These are phyloP conservation scores for Teunomyces panamensis DNA, from an alignment of 805 yeast genomes.

Conservation along the genomic window DNA sequence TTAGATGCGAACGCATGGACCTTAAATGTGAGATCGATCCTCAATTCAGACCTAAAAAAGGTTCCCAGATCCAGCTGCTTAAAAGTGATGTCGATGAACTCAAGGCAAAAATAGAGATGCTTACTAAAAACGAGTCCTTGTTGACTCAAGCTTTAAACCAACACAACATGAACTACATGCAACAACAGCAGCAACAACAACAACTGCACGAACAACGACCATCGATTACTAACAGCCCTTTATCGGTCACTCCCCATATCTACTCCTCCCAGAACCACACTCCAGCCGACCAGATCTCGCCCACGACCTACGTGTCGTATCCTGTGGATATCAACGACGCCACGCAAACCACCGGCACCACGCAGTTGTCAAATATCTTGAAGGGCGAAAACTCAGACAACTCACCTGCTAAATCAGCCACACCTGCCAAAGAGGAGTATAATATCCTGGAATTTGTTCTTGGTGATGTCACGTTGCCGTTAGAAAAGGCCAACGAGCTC, in stretches of 20 bases:
- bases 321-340: constrained; percentile 15
- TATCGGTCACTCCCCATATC: constrained; percentile 7
- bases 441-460: constrained; percentile 58
- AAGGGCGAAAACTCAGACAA: constrained; percentile 26
- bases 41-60: constrained; percentile 85
- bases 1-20: constrained; percentile 77
- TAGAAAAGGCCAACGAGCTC: constrained; percentile 65
- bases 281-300: constrained; percentile 6
- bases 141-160: constrained; percentile 61
- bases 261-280: constrained; percentile 8
- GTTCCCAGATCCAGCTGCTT: constrained; percentile 81
- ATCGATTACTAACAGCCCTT: not conserved
- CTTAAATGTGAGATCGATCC: constrained; percentile 88
- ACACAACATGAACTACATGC: constrained; percentile 32
- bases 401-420: constrained; percentile 19
- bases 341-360: constrained; percentile 9
- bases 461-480: constrained; percentile 70
- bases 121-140: constrained; percentile 61
- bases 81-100: constrained; percentile 83
- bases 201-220: constrained; percentile 4
- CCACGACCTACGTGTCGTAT: constrained; percentile 9
- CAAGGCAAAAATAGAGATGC: constrained; percentile 65
- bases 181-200: constrained; percentile 13
- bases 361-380: constrained; percentile 17
- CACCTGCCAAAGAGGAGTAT: constrained; percentile 7